These are phyloP conservation scores for Solanum bulbocastanum DNA, from an alignment of 257 asterid species.

Conservation along the genomic window DNA sequence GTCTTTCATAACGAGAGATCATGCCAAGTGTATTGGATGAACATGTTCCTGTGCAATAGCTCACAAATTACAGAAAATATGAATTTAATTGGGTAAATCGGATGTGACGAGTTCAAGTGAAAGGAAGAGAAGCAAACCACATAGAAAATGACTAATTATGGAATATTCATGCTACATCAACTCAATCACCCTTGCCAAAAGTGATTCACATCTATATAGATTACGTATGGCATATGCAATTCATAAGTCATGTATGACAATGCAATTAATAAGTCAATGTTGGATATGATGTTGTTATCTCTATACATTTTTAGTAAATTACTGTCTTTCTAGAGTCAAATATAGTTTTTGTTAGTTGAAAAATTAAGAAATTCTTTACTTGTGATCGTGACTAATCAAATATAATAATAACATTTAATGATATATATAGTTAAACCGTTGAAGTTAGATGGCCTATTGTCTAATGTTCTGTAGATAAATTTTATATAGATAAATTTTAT, in stretches of 20 bases:
- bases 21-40: background rate
- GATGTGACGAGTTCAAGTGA: too few species aligned
- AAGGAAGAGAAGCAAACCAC: too few species aligned
- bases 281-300: background rate
- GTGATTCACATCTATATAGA: background rate
- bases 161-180: background rate
- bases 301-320: background rate
- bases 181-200: background rate
- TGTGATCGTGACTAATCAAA: background rate
- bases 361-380: background rate
- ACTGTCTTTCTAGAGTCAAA: background rate
- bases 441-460: background rate
- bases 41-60: background rate
- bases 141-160: background rate
- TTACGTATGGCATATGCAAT: background rate
- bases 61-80: background rate
- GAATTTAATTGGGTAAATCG: too few species aligned
- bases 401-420: background rate
- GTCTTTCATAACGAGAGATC: background rate
- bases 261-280: background rate
- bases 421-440: background rate
- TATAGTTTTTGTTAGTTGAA: background rate
- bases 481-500: background rate
- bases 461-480: background rate
- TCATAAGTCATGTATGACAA: background rate